Evolutionary conservation across 805 yeast genomes (phyloP), one percentile per base, ranked within the genome.

Genomic region (Wickerhamomyces subpelliculosus): DNA sequence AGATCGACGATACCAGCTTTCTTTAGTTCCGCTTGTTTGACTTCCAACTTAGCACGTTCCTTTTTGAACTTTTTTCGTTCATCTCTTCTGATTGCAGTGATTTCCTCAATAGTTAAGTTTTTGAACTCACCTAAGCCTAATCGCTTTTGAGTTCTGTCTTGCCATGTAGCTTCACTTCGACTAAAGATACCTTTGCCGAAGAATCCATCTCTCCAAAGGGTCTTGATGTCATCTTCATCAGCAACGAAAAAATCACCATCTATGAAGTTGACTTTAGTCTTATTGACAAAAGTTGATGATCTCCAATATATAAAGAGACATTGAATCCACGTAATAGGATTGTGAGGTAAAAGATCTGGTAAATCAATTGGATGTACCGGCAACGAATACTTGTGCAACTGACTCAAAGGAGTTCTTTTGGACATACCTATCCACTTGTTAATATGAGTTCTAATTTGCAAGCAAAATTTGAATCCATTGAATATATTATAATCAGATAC

Each of bases 101-200:
- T 59, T 43, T 86, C 95, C 61, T 93, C 98, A 43, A 78, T 68
- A 17, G 81, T 67, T 16, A 62, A 51, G 20, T 50, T 31, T 39
- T 49, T 46, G 45, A 52, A 51, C 35, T 61, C 53, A 35, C 69
- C 70, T 27, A 74, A 52, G 12, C 72, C 70, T 20, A 84, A 60
- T 30, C 86, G 58, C 34, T 78, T 66, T 24, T 63, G 60, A 1
- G 86, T 77, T 38, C 97, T 68, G n/a, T 65, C 67, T 32, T 55
- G 60, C 97, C 97, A 93, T 0, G 96, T 76, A 0, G 98, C 96
- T 54, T 93, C 97, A 40, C 95, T 83, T 45, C 98, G 68, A 26
- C 96, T 84, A 32, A 88, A 63, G 3, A 75, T 73, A 2, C 97
- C 98, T 53, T 90, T 93, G 7, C 98, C 98, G 55, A 87, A 93